A percentile compares a stretch with the other conserved stretches of the same genome.
phyloP scores from a whole-genome alignment of 768 basidiomycete genomes.

The Mycena latifolia region DNA sequence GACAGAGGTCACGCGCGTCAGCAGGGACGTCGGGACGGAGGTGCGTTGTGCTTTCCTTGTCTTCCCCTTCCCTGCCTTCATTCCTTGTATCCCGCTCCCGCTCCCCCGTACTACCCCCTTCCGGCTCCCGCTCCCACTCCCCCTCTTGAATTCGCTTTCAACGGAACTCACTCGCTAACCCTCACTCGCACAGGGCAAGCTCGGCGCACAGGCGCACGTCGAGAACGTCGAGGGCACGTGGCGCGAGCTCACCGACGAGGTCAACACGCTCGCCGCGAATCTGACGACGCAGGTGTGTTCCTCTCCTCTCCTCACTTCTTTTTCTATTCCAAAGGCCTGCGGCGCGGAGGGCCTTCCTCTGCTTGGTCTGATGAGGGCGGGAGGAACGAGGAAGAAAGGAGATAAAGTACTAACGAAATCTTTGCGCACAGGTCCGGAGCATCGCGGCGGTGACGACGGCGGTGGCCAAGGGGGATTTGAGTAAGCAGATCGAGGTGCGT shows the following conservation, averaged over 20 bases:
- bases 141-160: too few species aligned
- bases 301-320: neutral
- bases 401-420: too few species aligned
- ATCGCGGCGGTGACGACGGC: constrained; percentile 85
- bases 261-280: constrained; percentile 74
- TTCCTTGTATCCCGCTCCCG: too few species aligned
- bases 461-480: constrained; percentile 81
- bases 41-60: constrained; percentile 8
- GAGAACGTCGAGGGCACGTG: constrained; percentile 81
- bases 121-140: too few species aligned
- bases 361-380: too few species aligned
- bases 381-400: too few species aligned
- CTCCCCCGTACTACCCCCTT: too few species aligned
- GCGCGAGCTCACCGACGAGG: constrained; percentile 71
- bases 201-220: constrained; percentile 79
- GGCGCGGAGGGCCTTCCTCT: too few species aligned
- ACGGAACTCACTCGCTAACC: too few species aligned
- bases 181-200: constrained; percentile 50
- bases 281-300: constrained; percentile 55
- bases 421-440: constrained; percentile 69
- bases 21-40: constrained; percentile 68
- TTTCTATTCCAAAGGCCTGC: too few species aligned
- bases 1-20: constrained; percentile 76
- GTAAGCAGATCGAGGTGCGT: constrained; percentile 68
- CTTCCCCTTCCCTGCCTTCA: too few species aligned